Base-by-base conservation (phyloP, 2,329 filamentous ascomycete genomes). In the Neonectria faginata region DNA sequence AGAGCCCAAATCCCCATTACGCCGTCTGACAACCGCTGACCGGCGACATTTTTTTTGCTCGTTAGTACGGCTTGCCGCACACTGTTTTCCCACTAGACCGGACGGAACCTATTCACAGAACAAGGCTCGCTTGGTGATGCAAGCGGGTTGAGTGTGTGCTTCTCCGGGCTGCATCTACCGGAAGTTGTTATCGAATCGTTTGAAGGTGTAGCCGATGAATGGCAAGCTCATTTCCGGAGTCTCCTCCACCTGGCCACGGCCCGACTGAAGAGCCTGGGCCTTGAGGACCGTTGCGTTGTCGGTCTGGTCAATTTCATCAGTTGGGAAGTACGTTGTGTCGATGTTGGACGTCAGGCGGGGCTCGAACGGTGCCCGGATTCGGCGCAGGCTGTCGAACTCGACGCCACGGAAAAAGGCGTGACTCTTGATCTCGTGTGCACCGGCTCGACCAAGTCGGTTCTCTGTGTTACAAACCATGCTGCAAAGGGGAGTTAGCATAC, bases 311-410 rank as follows among this genome's bases (percentile, higher is more conserved):
- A 99, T 97, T 80, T 99, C 96, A 77, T 99, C 96, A 57, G 94
- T 97, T 10, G 96, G 96, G 89, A 99, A 99, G 85, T 99, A 98
- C 51, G 94, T 95, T 20, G 96, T 97, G 78, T 99, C 96, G 74
- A 97, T 92, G 79, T 96, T 96, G 67, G 93, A 97, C 65, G 92
- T 92, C 69, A 99, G 85, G 75, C 94, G 93, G 3, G 96, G 96
- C 82, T 98, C 95, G 77, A 99, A 99, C 0, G 96, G 96, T 63
- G 96, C 96, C 41, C 94, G 91, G 75, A 99, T 98, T 65, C 91
- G 90, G 69, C 96, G 93, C 70, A 99, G 86, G 73, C 92, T 92
- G 70, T 97, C 93, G 85, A 97, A 99, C 71, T 97, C 92, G 29
- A 99, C 96, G 57, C 96, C 96, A 36, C 92, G 91, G 91, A 99